phyloP scores from a whole-genome alignment of 495 filamentous ascomycete species.

The Thermochaetoides thermophila region DNA sequence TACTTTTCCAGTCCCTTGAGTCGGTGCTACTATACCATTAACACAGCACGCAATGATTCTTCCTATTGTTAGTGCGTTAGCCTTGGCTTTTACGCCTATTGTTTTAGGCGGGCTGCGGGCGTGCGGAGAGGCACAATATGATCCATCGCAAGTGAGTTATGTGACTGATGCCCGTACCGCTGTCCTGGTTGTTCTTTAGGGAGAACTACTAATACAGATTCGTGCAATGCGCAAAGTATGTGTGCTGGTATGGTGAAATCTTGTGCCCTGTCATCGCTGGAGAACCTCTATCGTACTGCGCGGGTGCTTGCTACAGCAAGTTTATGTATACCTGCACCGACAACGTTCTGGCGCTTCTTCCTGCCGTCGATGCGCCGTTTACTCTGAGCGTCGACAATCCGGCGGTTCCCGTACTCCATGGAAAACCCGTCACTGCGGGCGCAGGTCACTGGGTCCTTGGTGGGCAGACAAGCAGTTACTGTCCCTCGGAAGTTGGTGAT shows the following conservation, averaged over 20 bases:
- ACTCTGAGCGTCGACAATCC: slow-evolving; percentile 24
- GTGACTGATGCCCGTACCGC: no score
- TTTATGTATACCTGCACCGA: slow-evolving; percentile 27
- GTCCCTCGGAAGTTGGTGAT: slow-evolving; percentile 12
- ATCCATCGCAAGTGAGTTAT: slow-evolving; percentile 14
- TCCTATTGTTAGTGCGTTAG: no score
- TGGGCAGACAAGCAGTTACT: slow-evolving; percentile 29
- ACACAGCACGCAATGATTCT: no score
- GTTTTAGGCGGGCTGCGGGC: slow-evolving; percentile 8
- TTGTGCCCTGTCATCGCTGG: slow-evolving; percentile 20
- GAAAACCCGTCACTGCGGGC: slow-evolving; percentile 24
- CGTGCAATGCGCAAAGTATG: slow-evolving; percentile 10
- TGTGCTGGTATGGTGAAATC: slow-evolving; percentile 18
- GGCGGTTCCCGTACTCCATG: slow-evolving; percentile 29
- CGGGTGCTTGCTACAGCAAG: slow-evolving; percentile 22
- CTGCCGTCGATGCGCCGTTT: slow-evolving; percentile 24
- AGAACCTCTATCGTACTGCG: slow-evolving; percentile 16
- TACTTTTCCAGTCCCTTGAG: no score
- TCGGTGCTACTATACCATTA: no score
- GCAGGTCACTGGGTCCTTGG: slow-evolving; percentile 25
- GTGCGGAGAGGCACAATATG: slow-evolving; percentile 17
- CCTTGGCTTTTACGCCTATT: no score
- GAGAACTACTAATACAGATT: slow-evolving; percentile 1
- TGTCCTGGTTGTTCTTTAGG: no score
- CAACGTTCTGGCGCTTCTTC: slow-evolving; percentile 18